phyloP scores from a whole-genome alignment of 106 monocot genomes.

The Ottelia alismoides region DNA sequence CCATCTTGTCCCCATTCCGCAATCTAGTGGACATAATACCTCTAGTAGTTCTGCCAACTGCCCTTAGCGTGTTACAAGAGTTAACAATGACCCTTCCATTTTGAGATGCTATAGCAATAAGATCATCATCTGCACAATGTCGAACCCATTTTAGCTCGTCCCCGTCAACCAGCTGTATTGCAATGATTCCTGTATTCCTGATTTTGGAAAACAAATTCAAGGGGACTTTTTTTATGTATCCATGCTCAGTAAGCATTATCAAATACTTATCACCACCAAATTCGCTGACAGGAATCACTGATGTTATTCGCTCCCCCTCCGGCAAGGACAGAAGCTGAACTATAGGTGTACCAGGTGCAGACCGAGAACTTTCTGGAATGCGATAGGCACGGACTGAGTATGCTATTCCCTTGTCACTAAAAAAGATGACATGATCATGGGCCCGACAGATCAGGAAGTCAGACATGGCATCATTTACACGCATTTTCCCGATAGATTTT shows the following conservation, averaged over 20 bases:
- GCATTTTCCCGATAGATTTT: conserved; percentile 97
- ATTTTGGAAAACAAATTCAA: conserved; percentile 90
- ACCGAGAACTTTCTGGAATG: conserved; percentile 87
- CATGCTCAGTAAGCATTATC: conserved; percentile 78
- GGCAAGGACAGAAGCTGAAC: conserved; percentile 84
- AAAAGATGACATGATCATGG: conserved; percentile 93
- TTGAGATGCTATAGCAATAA: conserved; percentile 87
- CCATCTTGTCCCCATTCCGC: conserved; percentile 73
- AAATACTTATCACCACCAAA: conserved; percentile 82
- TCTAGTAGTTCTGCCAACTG: conserved; percentile 75
- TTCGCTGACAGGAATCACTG: conserved; percentile 91
- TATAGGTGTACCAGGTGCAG: conserved; percentile 88
- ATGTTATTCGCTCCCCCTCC: conserved; percentile 93
- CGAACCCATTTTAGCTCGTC: conserved; percentile 98
- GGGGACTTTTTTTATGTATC: conserved; percentile 95
- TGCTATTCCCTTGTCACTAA: conserved; percentile 93
- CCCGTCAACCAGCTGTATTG: conserved; percentile 93
- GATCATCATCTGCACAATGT: conserved; percentile 66
- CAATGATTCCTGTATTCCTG: conserved; percentile 81
- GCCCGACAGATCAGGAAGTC: conserved; percentile 89
- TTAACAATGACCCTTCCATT: conserved; percentile 84
- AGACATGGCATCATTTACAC: conserved; percentile 79
- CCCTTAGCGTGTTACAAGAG: conserved; percentile 76
- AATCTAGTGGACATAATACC: conserved; percentile 67
- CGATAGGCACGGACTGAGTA: conserved; percentile 90